These are phyloP conservation scores for Stenocarpella maydis DNA, from an alignment of 2,329 filamentous ascomycete genomes.

Conservation along the genomic window DNA sequence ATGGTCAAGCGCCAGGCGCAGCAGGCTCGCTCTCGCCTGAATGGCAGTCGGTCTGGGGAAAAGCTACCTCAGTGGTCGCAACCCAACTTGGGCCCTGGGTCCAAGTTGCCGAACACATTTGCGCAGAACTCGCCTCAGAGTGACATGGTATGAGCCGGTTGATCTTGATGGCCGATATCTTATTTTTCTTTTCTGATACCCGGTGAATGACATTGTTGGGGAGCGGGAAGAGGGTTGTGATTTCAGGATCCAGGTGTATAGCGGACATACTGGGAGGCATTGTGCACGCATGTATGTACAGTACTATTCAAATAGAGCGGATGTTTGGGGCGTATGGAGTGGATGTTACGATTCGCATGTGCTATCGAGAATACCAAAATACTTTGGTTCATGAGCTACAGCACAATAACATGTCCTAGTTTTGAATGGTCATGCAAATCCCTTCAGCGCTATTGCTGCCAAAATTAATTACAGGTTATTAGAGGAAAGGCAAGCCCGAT, in stretches of 20 bases:
- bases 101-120: constrained; percentile 50
- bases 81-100: constrained; percentile 44
- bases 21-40: constrained; percentile 67
- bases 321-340: constrained; percentile 1
- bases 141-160: constrained; percentile 45
- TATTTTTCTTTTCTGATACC: not conserved
- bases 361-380: constrained; percentile 30
- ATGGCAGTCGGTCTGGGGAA: constrained; percentile 59
- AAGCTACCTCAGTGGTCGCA: constrained; percentile 29
- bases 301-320: not conserved
- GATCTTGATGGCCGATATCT: not conserved
- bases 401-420: constrained; percentile 42
- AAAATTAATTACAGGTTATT: not conserved
- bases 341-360: constrained; percentile 23
- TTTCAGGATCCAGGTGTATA: constrained; percentile 1
- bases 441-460: not conserved
- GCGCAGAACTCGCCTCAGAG: constrained; percentile 44
- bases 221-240: not conserved
- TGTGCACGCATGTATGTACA: constrained; percentile 21
- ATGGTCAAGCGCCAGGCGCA: constrained; percentile 68
- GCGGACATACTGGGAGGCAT: constrained; percentile 1
- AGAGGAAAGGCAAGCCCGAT: not conserved
- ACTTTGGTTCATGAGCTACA: constrained; percentile 36
- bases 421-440: constrained; percentile 33
- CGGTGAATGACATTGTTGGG: not conserved